These are phyloP conservation scores for Marsdenia floribunda DNA, from an alignment of 257 asterid genomes.

Conservation along the genomic window DNA sequence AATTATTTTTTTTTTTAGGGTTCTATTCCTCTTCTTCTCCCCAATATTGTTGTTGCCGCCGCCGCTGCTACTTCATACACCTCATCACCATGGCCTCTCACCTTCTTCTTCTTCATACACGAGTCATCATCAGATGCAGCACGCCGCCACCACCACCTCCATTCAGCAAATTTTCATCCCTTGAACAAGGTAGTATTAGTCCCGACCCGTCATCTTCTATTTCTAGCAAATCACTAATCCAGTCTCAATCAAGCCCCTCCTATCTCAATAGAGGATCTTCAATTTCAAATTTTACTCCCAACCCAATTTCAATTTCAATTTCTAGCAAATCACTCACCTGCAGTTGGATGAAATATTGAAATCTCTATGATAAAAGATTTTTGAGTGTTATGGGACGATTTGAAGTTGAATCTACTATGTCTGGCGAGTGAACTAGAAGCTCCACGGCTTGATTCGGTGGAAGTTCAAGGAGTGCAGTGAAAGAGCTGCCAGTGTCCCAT, in stretches of 20 bases:
- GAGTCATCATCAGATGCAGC: too few species aligned
- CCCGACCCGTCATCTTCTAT: conserved; percentile 21
- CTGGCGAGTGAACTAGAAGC: conserved; percentile 53
- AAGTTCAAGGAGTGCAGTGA: conserved; percentile 84
- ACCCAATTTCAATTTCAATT: background rate
- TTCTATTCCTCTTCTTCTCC: too few species aligned
- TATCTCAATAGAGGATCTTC: background rate
- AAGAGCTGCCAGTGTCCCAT: conserved; percentile 47
- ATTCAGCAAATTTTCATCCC: background rate
- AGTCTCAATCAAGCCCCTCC: background rate
- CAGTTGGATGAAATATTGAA: too few species aligned
- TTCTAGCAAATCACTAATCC: background rate
- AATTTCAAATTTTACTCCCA: background rate
- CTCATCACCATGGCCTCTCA: too few species aligned
- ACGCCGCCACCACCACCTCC: background rate
- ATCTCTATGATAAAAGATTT: background rate
- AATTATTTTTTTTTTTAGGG: too few species aligned
- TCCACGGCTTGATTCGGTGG: conserved; percentile 88
- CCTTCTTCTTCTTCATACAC: too few species aligned
- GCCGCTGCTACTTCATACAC: too few species aligned
- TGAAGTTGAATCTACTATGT: conserved; percentile 17
- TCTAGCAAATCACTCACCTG: too few species aligned
- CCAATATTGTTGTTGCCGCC: too few species aligned
- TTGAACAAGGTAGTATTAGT: background rate
- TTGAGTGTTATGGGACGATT: conserved; percentile 34